phyloP scores from a whole-genome alignment of 2,329 filamentous ascomycete genomes.

The Metarhizium brunneum region DNA sequence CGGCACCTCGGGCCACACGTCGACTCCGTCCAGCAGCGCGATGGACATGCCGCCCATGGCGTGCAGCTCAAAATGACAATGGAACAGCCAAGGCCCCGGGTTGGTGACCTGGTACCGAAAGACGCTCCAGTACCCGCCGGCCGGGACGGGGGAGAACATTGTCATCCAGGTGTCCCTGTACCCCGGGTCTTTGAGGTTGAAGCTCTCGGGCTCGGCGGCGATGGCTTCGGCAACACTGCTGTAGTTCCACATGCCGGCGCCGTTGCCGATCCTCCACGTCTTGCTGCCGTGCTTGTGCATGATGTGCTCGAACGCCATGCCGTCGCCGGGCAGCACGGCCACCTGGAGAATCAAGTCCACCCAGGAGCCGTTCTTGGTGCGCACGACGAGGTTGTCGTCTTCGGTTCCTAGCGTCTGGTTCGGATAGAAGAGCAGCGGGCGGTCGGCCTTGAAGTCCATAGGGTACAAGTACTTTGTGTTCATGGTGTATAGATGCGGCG shows the following conservation, averaged over 20 bases:
- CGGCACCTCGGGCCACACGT: slow-evolving; percentile 14
- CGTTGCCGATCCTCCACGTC: slow-evolving; percentile 31
- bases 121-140: slow-evolving; percentile 25
- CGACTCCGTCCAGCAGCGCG: slow-evolving; percentile 36
- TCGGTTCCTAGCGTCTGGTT: neutral
- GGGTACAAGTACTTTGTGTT: neutral
- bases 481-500: slow-evolving; percentile 3
- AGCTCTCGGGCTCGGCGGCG: slow-evolving; percentile 22
- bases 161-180: slow-evolving; percentile 25
- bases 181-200: slow-evolving; percentile 34
- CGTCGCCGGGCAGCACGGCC: slow-evolving; percentile 10
- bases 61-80: slow-evolving; percentile 41
- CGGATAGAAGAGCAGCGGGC: slow-evolving; percentile 5
- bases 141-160: slow-evolving; percentile 1
- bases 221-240: slow-evolving; percentile 30
- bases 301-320: slow-evolving; percentile 1
- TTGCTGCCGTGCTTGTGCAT: slow-evolving; percentile 41
- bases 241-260: slow-evolving; percentile 29
- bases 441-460: slow-evolving; percentile 2
- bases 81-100: slow-evolving; percentile 34
- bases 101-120: slow-evolving; percentile 35
- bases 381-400: slow-evolving; percentile 4
- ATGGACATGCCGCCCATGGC: slow-evolving; percentile 37
- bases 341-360: slow-evolving; percentile 24
- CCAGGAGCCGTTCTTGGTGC: slow-evolving; percentile 23